These are phyloP conservation scores for Aspergillus caelatus DNA, from an alignment of 2,329 filamentous ascomycete genomes.

Conservation along the genomic window DNA sequence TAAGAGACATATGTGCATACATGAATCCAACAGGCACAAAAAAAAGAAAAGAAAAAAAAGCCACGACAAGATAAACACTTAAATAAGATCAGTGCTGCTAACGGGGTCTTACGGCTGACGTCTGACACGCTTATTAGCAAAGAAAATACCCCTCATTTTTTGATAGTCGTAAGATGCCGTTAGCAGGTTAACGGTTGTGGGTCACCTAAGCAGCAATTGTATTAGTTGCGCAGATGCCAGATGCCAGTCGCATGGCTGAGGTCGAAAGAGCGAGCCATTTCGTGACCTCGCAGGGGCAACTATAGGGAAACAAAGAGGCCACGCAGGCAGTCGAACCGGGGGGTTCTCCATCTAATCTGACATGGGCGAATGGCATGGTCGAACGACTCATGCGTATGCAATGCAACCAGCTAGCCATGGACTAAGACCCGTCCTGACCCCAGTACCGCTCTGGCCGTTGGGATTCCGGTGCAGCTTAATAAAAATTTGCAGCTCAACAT, in stretches of 20 bases:
- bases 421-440: background rate
- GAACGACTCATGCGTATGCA: background rate
- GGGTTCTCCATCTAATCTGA: background rate
- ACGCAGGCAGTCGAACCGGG: background rate
- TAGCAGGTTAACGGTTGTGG: background rate
- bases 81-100: background rate
- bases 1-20: background rate
- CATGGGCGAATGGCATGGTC: background rate
- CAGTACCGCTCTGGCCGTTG: conserved; percentile 1
- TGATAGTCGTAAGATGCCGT: background rate
- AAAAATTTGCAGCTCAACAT: background rate
- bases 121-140: background rate
- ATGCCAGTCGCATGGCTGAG: background rate
- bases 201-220: background rate
- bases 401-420: background rate
- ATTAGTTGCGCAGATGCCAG: background rate
- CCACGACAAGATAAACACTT: too few relatives aligned
- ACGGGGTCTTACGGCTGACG: background rate
- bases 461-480: conserved; percentile 1
- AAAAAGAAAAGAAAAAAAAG: background rate
- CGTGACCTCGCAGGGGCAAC: background rate
- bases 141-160: background rate
- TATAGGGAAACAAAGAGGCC: background rate
- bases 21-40: background rate
- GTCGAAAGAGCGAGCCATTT: background rate